phyloP scores from a whole-genome alignment of 768 basidiomycete species.

The Pleurotus citrinopileatus region DNA sequence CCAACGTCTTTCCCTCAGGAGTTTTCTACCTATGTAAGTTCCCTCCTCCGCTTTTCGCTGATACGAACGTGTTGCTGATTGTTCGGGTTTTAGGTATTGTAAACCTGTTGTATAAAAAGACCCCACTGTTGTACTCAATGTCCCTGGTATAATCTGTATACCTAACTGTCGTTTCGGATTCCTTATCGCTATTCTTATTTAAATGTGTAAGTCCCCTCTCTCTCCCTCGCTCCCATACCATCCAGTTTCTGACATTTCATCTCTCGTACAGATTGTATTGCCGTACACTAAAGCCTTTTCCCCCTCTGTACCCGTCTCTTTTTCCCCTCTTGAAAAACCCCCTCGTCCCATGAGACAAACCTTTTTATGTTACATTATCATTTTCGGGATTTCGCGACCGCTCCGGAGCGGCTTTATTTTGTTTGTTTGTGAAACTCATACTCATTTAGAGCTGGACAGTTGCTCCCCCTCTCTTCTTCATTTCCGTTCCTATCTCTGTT shows the following conservation, averaged over 20 bases:
- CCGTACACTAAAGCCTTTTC: neutral
- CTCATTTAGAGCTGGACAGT: neutral
- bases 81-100: slow-evolving; percentile 3
- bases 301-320: neutral
- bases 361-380: neutral
- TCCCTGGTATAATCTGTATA: slow-evolving; percentile 4
- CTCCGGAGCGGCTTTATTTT: neutral
- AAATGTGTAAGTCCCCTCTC: neutral
- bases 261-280: neutral
- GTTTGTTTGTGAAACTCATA: neutral
- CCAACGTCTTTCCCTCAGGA: slow-evolving; percentile 2
- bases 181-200: slow-evolving; percentile 3
- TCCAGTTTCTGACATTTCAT: neutral
- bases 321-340: neutral
- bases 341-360: neutral
- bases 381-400: neutral
- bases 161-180: neutral
- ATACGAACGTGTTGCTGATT: neutral
- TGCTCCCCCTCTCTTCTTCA: neutral
- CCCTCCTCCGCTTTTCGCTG: neutral
- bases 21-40: slow-evolving; percentile 1
- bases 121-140: slow-evolving; percentile 2
- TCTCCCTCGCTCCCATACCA: neutral
- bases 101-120: slow-evolving; percentile 5
- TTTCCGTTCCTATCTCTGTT: neutral